Base-by-base conservation (phyloP, 1,139 yeast species). In the Candida gigantensis region DNA sequence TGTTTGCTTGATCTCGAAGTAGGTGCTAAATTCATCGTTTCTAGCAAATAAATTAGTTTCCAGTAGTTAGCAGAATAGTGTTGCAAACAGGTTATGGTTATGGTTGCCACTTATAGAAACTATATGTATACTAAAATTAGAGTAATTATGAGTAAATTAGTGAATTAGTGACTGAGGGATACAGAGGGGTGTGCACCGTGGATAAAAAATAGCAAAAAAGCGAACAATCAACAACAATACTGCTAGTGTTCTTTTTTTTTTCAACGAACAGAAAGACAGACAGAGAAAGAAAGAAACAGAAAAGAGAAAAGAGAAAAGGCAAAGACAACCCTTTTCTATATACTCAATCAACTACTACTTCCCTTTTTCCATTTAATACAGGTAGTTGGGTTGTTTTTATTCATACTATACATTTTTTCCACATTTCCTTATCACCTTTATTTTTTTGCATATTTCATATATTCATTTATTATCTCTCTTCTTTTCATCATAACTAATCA, bases 401-500 rank as follows among this genome's bases (percentile, higher is more conserved):
- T n/a, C n/a, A n/a, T n/a, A n/a, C n/a, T n/a, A n/a, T n/a, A n/a
- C n/a, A n/a, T n/a, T n/a, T n/a, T n/a, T n/a, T n/a, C 13, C 25
- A 3, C 25, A 4, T 3, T n/a, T 12, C 6, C 8, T n/a, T 23
- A 10, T 23, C 13, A n/a, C n/a, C 6, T 23, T n/a, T 9, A 10
- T 16, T 16, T 27, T 15, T 16, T 27, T 14, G 20, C 19, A 10
- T 16, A 27, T 3, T 16, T n/a, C n/a, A n/a, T 13, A 16, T 16
- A 14, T 10, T 11, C 24, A 19, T 29, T 18, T 19, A 29, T 4
- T 6, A 5, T 11, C 16, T 12, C n/a, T 15, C 23, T 18, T 11
- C 27, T 12, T 12, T n/a, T 11, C 10, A 11, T 20, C 10, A 21
- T 29, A 29, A 28, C n/a, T 25, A 24, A 40, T 15, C 20, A 80